These are phyloP conservation scores for Phytophthora citrophthora DNA, from an alignment of 352 stramenopile genomes.

Conservation along the genomic window DNA sequence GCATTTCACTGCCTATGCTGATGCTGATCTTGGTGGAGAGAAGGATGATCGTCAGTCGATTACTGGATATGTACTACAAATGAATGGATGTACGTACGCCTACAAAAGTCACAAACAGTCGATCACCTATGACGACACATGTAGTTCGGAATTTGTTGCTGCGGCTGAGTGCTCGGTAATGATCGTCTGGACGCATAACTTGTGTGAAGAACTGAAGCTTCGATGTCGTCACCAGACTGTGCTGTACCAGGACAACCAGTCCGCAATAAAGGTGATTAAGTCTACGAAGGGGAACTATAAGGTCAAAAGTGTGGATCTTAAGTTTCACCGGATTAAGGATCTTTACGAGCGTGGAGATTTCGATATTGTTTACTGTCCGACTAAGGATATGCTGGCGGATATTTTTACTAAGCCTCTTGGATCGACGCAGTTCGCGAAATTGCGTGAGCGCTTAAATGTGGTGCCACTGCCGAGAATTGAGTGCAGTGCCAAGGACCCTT, in stretches of 20 bases:
- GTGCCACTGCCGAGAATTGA: not conserved
- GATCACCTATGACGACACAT: constrained; percentile 7
- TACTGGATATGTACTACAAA: constrained; percentile 9
- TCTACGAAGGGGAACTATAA: constrained; percentile 6
- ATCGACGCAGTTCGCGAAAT: constrained; percentile 5
- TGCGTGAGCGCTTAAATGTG: not conserved
- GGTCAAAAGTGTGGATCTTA: constrained; percentile 3
- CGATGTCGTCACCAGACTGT: constrained; percentile 4
- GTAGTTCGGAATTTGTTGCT: constrained; percentile 2
- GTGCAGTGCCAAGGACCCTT: too few species aligned
- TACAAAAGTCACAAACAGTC: constrained; percentile 11
- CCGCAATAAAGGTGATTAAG: constrained; percentile 14
- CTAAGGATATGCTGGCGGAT: constrained; percentile 16
- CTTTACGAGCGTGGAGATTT: constrained; percentile 12
- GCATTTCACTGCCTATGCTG: constrained; percentile 11
- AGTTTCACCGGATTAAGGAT: constrained; percentile 11
- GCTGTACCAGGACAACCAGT: constrained; percentile 15
- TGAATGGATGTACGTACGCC: constrained; percentile 14
- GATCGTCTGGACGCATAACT: constrained; percentile 17
- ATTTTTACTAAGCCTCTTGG: constrained; percentile 19
- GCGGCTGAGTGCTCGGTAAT: constrained; percentile 5
- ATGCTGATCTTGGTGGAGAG: constrained; percentile 14
- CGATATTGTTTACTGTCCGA: constrained; percentile 11
- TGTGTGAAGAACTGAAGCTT: constrained; percentile 12
- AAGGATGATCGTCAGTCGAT: constrained; percentile 13